phyloP scores from a whole-genome alignment of 257 asterid species.

The Solanum appendiculatum region DNA sequence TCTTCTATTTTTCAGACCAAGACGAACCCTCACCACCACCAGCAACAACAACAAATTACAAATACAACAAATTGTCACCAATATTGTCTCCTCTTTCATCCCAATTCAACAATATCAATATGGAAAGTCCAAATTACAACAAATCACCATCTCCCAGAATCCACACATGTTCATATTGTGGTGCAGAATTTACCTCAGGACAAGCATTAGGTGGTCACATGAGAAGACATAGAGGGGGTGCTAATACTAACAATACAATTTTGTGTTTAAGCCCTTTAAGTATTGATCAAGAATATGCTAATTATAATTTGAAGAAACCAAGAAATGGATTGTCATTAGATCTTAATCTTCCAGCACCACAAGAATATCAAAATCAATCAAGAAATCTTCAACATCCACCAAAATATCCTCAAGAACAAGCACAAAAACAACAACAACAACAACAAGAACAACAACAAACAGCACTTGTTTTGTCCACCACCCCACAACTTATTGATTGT shows the following conservation, averaged over 20 bases:
- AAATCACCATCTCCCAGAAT: slow-evolving; percentile 5
- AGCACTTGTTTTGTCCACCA: slow-evolving; percentile 24
- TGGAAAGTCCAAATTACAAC: neutral
- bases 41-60: neutral
- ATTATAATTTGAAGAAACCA: slow-evolving; percentile 11
- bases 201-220: slow-evolving; percentile 43
- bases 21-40: slow-evolving; percentile 6
- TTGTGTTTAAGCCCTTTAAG: slow-evolving; percentile 20
- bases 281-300: slow-evolving; percentile 10
- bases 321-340: slow-evolving; percentile 38
- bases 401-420: slow-evolving; percentile 14
- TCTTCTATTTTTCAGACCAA: slow-evolving; percentile 7
- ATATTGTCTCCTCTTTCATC: slow-evolving; percentile 8
- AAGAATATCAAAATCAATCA: slow-evolving; percentile 28
- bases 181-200: slow-evolving; percentile 34
- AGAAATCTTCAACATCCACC: neutral
- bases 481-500: slow-evolving; percentile 36
- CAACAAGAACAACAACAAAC: slow-evolving; percentile 1
- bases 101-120: slow-evolving; percentile 10
- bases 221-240: slow-evolving; percentile 32
- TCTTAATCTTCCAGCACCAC: slow-evolving; percentile 69
- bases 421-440: slow-evolving; percentile 4
- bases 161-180: slow-evolving; percentile 33
- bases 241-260: neutral
- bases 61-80: neutral